Evolutionary conservation across 2,329 filamentous ascomycete species (phyloP).

Genomic region (Ilyonectria robusta): DNA sequence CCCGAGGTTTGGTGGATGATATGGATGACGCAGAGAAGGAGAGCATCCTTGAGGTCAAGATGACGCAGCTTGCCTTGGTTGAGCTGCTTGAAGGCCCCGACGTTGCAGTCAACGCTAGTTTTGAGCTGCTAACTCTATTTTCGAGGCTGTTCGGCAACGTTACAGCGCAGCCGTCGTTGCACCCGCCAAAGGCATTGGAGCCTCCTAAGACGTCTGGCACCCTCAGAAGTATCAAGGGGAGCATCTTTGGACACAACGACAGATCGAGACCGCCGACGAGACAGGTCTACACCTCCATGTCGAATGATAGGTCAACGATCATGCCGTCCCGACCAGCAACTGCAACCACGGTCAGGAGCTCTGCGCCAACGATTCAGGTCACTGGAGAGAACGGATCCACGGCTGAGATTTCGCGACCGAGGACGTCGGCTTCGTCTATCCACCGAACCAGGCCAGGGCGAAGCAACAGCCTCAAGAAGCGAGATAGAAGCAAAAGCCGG

Average conservation of each 20-base stretch:
- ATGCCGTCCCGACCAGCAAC: constrained; percentile 53
- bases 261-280: constrained; percentile 61
- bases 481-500: constrained; percentile 65
- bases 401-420: constrained; percentile 53
- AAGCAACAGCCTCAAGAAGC: constrained; percentile 68
- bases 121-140: constrained; percentile 88
- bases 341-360: constrained; percentile 59
- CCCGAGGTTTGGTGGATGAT: constrained; percentile 76
- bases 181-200: constrained; percentile 59
- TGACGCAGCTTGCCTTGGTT: constrained; percentile 89
- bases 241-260: constrained; percentile 79
- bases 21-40: constrained; percentile 90
- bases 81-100: constrained; percentile 88
- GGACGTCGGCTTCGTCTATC: constrained; percentile 51
- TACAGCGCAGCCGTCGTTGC: constrained; percentile 62
- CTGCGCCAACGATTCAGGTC: constrained; percentile 81
- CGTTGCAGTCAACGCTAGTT: constrained; percentile 88
- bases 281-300: constrained; percentile 53
- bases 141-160: constrained; percentile 79
- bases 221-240: constrained; percentile 77
- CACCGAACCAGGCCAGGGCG: constrained; percentile 58
- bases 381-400: constrained; percentile 72
- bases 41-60: constrained; percentile 91
- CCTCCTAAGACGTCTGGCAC: constrained; percentile 82
- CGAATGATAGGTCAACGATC: constrained; percentile 55